phyloP scores from a whole-genome alignment of 2,329 filamentous ascomycete species.

The Aspergillus tamarii region DNA sequence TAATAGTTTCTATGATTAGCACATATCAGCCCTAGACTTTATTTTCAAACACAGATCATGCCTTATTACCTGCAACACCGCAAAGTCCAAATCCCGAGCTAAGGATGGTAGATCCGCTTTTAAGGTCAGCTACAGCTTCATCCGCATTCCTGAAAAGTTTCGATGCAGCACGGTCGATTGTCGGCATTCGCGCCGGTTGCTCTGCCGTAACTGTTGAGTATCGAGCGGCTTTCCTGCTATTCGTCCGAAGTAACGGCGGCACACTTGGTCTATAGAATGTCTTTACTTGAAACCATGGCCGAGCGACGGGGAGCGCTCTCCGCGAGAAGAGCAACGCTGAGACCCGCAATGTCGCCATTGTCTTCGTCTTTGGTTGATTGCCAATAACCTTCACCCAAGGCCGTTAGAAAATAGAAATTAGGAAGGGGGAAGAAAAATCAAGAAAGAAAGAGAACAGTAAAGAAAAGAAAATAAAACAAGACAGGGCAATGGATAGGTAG shows the following conservation, averaged over 20 bases:
- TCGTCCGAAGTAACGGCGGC: slow-evolving; percentile 16
- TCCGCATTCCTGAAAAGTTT: slow-evolving; percentile 56
- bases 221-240: slow-evolving; percentile 8
- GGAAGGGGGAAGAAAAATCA: not conserved
- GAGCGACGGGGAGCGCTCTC: slow-evolving; percentile 26
- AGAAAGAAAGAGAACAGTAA: not conserved
- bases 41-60: no score
- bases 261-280: slow-evolving; percentile 19
- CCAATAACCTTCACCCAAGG: not conserved
- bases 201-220: slow-evolving; percentile 27
- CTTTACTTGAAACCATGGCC: slow-evolving; percentile 25
- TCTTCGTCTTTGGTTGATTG: not conserved
- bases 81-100: slow-evolving; percentile 84
- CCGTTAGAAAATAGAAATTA: no score
- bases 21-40: not conserved
- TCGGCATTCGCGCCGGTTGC: slow-evolving; percentile 26
- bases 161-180: slow-evolving; percentile 35
- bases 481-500: not conserved
- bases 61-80: slow-evolving; percentile 65
- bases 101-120: slow-evolving; percentile 70
- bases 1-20: slow-evolving; percentile 64
- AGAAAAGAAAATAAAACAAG: not conserved
- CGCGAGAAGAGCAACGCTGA: slow-evolving; percentile 28
- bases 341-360: slow-evolving; percentile 32
- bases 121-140: slow-evolving; percentile 70